phyloP scores from a whole-genome alignment of 208 protist genomes.

The Vickermania ingenoplastis region DNA sequence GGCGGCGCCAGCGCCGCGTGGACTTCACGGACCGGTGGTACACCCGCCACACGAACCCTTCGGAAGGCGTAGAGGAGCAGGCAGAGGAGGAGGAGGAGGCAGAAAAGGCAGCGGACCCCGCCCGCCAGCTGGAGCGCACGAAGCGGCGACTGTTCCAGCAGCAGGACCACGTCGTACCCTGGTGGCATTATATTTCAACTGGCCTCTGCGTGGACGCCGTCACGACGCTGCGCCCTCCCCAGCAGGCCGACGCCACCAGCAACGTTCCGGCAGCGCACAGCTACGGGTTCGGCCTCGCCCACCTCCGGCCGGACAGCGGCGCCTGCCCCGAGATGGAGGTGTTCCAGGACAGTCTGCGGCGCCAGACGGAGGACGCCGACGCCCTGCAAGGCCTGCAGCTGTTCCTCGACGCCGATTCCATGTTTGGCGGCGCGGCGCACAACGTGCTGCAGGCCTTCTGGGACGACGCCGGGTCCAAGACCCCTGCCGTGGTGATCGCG shows the following conservation, averaged over 20 bases:
- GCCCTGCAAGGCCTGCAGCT: constrained; percentile 59
- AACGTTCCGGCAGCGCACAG: constrained; percentile 61
- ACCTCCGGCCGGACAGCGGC: constrained; percentile 14
- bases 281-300: constrained; percentile 54
- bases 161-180: constrained; percentile 41
- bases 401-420: constrained; percentile 66
- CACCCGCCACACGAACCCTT: neutral
- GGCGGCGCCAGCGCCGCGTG: neutral
- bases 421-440: constrained; percentile 59
- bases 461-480: constrained; percentile 57
- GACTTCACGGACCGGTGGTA: neutral
- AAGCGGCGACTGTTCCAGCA: constrained; percentile 35
- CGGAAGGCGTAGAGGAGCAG: neutral
- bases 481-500: constrained; percentile 31
- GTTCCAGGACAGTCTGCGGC: constrained; percentile 32
- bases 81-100: constrained; percentile 1
- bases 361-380: constrained; percentile 55
- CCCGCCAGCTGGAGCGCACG: neutral
- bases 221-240: constrained; percentile 39
- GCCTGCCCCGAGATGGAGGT: constrained; percentile 11
- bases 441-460: constrained; percentile 58
- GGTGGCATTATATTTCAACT: constrained; percentile 79
- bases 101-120: neutral
- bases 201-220: constrained; percentile 38
- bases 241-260: constrained; percentile 23